A percentile compares a stretch with the other conserved stretches of the same genome.
These are phyloP conservation scores for barrel medic (Medicago truncatula) DNA, from an alignment of 306 rosid genomes.

Conservation along the genomic window MtrunA17r5.0-ANR NC_053044.1:30529501-30530000, in stretches of 20 bases:
- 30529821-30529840: constrained; percentile 70
- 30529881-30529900: constrained; percentile 75
- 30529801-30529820: constrained; percentile 79
- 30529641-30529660: constrained; percentile 75
- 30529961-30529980: constrained; percentile 84
- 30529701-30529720: constrained; percentile 93
- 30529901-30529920: constrained; percentile 76
- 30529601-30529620: constrained; percentile 94
- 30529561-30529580: constrained; percentile 60
- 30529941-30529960: constrained; percentile 90
- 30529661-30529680: constrained; percentile 95
- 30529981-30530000: constrained; percentile 66
- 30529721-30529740: constrained; percentile 97
- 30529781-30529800: constrained; percentile 99
- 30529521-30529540: constrained; percentile 64
- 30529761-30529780: constrained; percentile 96
- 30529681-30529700: constrained; percentile 88
- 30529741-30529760: constrained; percentile 97
- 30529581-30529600: constrained; percentile 81
- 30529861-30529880: constrained; percentile 64
- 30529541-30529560: constrained; percentile 62
- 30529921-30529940: constrained; percentile 84
- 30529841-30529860: constrained; percentile 69
- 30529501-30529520: constrained; percentile 65
- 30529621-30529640: constrained; percentile 88